Base-by-base conservation (phyloP, 805 yeast genomes). In the Schizosaccharomyces octosporus region DNA sequence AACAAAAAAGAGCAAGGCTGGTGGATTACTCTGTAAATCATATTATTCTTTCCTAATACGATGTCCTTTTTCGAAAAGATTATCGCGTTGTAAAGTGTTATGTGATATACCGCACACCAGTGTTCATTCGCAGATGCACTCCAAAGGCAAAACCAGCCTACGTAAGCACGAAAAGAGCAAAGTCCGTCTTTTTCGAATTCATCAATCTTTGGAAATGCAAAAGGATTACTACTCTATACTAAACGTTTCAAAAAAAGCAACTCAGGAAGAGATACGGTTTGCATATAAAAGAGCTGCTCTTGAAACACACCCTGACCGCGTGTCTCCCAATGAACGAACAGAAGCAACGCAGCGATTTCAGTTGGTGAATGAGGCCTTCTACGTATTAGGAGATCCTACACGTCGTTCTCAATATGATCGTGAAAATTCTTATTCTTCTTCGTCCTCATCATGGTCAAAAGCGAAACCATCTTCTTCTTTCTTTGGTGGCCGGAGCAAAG, bases 211-310 rank as follows among this genome's bases (percentile, higher is more conserved):
- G 41, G 13, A 36, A 36, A 45, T 45, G 51, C 27, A 19, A n/a
- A 45, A 45, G 32, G 60, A 57, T 67, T 87, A 86, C 72, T 93
- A 93, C 73, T 96, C 85, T 68, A 76, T 93, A 15, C 75, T 93
- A 24, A 93, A 79, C 17, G 94, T 90, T 5, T 78, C 77, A 39
- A 63, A 74, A 3, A 73, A 75, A 13, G 95, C 95, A 1, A 75
- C 81, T 2, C 86, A 83, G 55, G 62, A 73, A 0, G 95, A 87
- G 65, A 74, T 90, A 63, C 87, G 87, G 70, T 84, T 80, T 68
- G 95, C 95, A 1, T 90, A 87, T 67, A 77, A 95, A 62, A 65
- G 66, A 9, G 66, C 67, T 5, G 67, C 67, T 29, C 60, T 66
- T 36, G 62, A 62, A 4, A 64, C 66, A 2, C 67, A 66, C 31